phyloP scores from a whole-genome alignment of 176 grass and related monocot species.

The Triticum monococcum region DNA sequence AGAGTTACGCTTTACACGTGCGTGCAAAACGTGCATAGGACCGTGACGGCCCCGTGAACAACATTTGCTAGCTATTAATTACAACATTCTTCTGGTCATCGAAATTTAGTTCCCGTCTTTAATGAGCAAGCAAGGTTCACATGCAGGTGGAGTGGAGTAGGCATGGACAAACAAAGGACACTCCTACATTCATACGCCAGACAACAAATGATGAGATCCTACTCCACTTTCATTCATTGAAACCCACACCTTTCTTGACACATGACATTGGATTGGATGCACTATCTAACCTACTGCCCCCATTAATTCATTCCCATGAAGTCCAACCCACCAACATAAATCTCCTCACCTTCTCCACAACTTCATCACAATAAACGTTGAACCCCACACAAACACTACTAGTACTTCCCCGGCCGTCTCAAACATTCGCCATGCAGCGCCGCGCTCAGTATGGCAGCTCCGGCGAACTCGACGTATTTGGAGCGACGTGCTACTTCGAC shows the following conservation, averaged over 20 bases:
- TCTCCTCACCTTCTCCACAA: not conserved
- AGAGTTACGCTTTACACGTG: too few relatives aligned
- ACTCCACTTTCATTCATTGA: conserved; percentile 15
- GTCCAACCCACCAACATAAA: not conserved
- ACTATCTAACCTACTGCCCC: not conserved
- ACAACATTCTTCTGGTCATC: not conserved
- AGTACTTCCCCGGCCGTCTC: not conserved
- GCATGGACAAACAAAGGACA: not conserved
- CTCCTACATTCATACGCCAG: conserved; percentile 1
- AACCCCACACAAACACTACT: not conserved
- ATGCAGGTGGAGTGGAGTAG: not conserved
- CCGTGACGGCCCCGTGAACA: not conserved
- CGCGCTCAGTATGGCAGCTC: conserved; percentile 11
- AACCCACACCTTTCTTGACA: not conserved
- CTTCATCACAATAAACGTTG: too few relatives aligned
- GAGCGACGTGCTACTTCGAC: conserved; percentile 47
- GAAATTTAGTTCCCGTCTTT: not conserved
- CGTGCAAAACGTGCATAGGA: not conserved
- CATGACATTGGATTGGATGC: conserved; percentile 26
- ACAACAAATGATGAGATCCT: conserved; percentile 26
- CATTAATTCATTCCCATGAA: not conserved
- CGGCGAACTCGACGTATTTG: conserved; percentile 51
- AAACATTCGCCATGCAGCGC: not conserved
- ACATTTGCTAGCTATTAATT: not conserved
- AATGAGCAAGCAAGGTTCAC: not conserved